These are phyloP conservation scores for Neurospora sp. DNA, from an alignment of 495 filamentous ascomycete species.

Conservation along the genomic window DNA sequence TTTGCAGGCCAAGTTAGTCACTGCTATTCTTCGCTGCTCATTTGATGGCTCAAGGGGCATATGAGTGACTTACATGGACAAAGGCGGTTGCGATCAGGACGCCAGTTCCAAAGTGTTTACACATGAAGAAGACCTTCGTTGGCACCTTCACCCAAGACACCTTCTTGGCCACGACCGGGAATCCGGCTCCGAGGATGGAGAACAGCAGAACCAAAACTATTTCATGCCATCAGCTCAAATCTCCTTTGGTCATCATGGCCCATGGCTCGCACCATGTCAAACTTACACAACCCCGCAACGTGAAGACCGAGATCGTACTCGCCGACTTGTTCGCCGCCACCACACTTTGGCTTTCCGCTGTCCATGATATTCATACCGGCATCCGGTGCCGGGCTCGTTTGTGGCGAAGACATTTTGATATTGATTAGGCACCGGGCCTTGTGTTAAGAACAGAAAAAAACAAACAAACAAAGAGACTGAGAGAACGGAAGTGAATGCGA, in stretches of 20 bases:
- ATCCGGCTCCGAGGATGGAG: constrained; percentile 38
- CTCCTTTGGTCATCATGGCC: background rate
- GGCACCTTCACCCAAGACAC: constrained; percentile 45
- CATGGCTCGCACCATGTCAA: constrained; percentile 7
- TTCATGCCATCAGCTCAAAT: constrained; percentile 8
- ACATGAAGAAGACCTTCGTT: constrained; percentile 41
- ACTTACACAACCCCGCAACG: constrained; percentile 40
- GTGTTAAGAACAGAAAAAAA: constrained; percentile 5
- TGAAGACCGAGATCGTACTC: constrained; percentile 42
- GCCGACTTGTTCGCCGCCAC: constrained; percentile 28
- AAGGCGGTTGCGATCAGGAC: constrained; percentile 62
- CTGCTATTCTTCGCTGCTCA: background rate
- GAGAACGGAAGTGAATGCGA: constrained; percentile 6
- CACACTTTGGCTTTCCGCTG: constrained; percentile 35
- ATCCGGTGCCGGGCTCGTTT: constrained; percentile 7
- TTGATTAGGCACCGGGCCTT: constrained; percentile 6
- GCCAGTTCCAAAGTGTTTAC: constrained; percentile 60
- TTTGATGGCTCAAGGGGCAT: background rate
- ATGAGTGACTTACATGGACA: constrained; percentile 49
- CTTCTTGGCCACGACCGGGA: constrained; percentile 46
- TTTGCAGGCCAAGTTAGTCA: background rate
- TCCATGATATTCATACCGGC: constrained; percentile 6
- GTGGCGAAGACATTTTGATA: background rate
- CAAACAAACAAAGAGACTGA: constrained; percentile 7
- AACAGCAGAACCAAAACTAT: constrained; percentile 30